Percentiles rank a stretch among this genome's conserved stretches.
These are phyloP conservation scores for Solanum habrochaites DNA, from an alignment of 257 asterid species.

Conservation along the genomic window DNA sequence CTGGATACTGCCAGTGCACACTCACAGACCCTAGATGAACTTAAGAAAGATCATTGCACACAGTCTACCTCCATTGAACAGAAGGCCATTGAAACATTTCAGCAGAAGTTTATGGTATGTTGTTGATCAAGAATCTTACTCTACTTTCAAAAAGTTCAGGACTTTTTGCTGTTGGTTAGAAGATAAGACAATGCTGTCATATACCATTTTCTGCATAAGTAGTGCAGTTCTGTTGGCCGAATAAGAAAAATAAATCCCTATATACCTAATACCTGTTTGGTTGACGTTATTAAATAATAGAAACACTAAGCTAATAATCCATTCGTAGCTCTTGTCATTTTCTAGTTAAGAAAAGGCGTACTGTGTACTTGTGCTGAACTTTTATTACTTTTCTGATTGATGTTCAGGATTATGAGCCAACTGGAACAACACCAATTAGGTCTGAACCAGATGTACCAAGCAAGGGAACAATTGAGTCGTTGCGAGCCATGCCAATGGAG, in stretches of 20 bases:
- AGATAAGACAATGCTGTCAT: background rate
- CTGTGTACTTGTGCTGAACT: background rate
- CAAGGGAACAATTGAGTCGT: slow-evolving; percentile 61
- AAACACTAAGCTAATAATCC: background rate
- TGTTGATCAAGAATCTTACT: background rate
- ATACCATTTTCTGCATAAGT: background rate
- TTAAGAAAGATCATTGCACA: slow-evolving; percentile 39
- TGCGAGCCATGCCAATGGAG: slow-evolving; percentile 70
- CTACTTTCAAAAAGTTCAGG: background rate
- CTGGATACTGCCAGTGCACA: slow-evolving; percentile 40
- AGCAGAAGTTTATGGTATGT: slow-evolving; percentile 54
- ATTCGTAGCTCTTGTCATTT: background rate
- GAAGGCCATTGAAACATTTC: slow-evolving; percentile 48
- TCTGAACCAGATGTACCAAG: slow-evolving; percentile 54
- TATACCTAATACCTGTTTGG: background rate
- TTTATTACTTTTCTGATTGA: background rate
- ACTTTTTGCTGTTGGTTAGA: background rate
- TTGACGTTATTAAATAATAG: background rate
- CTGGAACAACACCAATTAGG: slow-evolving; percentile 60
- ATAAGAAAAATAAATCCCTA: background rate
- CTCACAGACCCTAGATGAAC: slow-evolving; percentile 38
- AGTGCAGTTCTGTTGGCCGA: background rate
- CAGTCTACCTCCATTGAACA: slow-evolving; percentile 41
- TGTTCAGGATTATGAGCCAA: slow-evolving; percentile 71
- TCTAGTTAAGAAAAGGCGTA: background rate